Evolutionary conservation across 2,329 filamentous ascomycete genomes (phyloP), one percentile per base, ranked within the genome.

Genomic region (Curvularia sp.): DNA sequence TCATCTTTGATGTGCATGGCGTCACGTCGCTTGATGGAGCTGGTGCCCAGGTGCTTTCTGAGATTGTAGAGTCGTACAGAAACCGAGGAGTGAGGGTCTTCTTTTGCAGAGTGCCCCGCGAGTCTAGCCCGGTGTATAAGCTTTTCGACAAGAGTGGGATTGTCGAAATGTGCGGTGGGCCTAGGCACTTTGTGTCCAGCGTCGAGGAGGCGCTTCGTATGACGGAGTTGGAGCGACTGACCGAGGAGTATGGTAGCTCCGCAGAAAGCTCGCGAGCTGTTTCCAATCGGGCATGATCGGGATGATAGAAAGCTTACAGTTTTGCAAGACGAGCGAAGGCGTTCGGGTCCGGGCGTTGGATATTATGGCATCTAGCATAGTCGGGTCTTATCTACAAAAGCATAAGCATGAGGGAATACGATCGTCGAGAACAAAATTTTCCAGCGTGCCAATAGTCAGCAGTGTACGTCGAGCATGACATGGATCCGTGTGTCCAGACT

Each of bases 1-100:
- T 99, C 76, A 93, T 99, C 62, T 98, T 99, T 71, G 95, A 99
- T 74, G 93, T 98, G 7, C 94, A 98, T 68, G 95, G 95, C n/a
- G 95, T 99, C 3, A 97, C 93, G 0, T 90, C 90, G 28, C 88
- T 99, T 69, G 95, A 99, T 74, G 95, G 93, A 5, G 96, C 93
- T 0, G 95, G 94, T 1, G 90, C 92, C 0, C 95, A 98, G 78
- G 94, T 98, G 0, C 82, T 99, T 2, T 85, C 87, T 47, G 95
- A 98, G 78, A 98, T 98, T 66, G 92, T 99, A 15, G 82, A 87
- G 48, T 85, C 82, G 30, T 98, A 98, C 75, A 82, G 88, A n/a
- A 85, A 90, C 33, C 83, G 89, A 4, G 90, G 89, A 0, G 92
- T 94, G 1, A 81, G 86, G 1, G 89, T 95, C 8, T 93, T 91